Base-by-base conservation (phyloP, 108 stramenopile species). In the Halocafeteria seosinensis region DNA sequence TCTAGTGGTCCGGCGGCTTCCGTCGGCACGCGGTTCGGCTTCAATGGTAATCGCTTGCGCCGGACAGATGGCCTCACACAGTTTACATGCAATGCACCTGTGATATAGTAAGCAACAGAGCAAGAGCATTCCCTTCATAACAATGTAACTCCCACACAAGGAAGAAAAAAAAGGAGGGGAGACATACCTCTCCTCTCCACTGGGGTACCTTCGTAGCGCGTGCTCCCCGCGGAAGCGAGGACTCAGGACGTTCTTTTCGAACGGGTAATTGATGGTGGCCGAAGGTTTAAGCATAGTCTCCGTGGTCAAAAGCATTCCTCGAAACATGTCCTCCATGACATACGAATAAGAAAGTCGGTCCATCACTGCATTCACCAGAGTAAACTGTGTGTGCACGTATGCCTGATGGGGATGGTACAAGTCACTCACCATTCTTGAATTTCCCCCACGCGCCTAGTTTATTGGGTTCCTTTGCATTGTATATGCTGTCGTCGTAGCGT, bases 21-120 rank as follows among this genome's bases (percentile, higher is more conserved):
- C 78, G 34, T 81, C 80, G 53, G 38, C 86, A 30, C 96, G 67
- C 11, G 52, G 33, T 30, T 68, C 61, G 35, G 92, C 88, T 66
- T 98, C 94, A 74, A 98, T 98, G 34, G 94, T 94, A 79, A 98
- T 98, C 71, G 95, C 95, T 84, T 94, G 91, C n/a, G 96, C 96
- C 17, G 96, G 96, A 79, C 96, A 98, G 59, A 93, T 88, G 30
- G 96, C 96, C 73, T 98, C 96, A 70, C 96, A 98, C 34, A 98
- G 82, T 78, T 98, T 98, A 83, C 96, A 98, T 3, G 94, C 90
- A 55, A 98, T 98, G 87, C 96, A 98, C 23, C 52, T 47, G 42
- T 17, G 42, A 47, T 21, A n/a, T 17, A n/a, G 42, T 17, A 47
- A n/a, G n/a, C n/a, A 17, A 47, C 42, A 47, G 42, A n/a, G 42